Base-by-base conservation (phyloP, 495 filamentous ascomycete species). In the Arthonia radiata region DNA sequence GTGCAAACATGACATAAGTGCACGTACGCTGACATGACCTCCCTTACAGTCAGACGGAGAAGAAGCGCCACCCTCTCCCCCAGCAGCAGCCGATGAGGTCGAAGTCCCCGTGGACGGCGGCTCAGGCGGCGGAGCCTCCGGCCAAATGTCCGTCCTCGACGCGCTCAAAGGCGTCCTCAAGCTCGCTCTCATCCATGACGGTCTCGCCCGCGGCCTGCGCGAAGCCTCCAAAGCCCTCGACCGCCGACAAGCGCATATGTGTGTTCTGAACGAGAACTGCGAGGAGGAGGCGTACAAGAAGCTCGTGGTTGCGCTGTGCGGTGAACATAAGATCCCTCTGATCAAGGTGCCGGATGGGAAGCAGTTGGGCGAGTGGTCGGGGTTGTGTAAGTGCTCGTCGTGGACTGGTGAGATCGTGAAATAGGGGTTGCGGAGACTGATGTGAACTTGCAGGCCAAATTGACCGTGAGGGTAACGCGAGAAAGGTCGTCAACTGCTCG, bases 251-350 rank as follows among this genome's bases (percentile, higher is more conserved):
- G 86, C 86, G 15, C 89, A 97, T 57, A 91, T 97, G 79, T 94
- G 89, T 57, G 86, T 97, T 41, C 67, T 97, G 32, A 94, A 94
- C 64, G 86, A 97, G 66, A 71, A 63, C 35, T 97, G 86, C 61
- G 86, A 94, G 60, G 89, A 97, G 67, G 86, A 97, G 64, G 83
- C 86, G 36, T 97, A 97, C 64, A 97, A 97, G 78, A 97, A 97
- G 70, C 67, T 97, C 26, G 83, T 97, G 38, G 77, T 94, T 35
- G 86, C 86, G 37, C 67, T 97, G 29, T 97, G 86, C 69, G 73
- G 67, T 28, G 86, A 94, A 64, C 86, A 97, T 62, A 86, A 90
- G 69, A 97, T 97, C 45, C 86, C 86, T 32, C 61, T 97, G 35
- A 97, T 97, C 67, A 93, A 97, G 73, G 83, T 97, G 36, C 81